phyloP scores from a whole-genome alignment of 83 land plant species.

The Diphasiastrum complanatum region DNA sequence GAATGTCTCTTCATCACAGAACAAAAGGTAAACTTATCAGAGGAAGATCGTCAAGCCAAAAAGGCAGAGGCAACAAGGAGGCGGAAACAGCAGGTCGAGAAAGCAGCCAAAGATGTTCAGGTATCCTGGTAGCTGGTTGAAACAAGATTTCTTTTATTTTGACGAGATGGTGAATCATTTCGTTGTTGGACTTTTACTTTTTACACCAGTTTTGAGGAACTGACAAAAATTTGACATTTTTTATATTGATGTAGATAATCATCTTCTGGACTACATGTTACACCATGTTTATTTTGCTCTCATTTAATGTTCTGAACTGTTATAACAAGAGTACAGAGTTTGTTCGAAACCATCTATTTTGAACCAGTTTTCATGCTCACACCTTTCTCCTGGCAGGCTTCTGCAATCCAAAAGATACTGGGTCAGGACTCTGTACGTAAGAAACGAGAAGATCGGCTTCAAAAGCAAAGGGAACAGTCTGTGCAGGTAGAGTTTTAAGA shows the following conservation, averaged over 20 bases:
- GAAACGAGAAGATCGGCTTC: constrained; percentile 33
- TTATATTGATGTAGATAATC: neutral
- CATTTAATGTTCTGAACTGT: too few relatives aligned
- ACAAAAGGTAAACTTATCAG: constrained; percentile 29
- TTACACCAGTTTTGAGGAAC: too few relatives aligned
- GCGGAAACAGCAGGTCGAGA: constrained; percentile 42
- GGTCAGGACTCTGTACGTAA: constrained; percentile 36
- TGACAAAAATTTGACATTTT: too few relatives aligned
- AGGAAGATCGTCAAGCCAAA: constrained; percentile 36
- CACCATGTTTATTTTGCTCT: too few relatives aligned
- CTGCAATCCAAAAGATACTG: constrained; percentile 39
- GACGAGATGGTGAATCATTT: too few relatives aligned
- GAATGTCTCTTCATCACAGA: constrained; percentile 19
- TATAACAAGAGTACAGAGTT: too few relatives aligned
- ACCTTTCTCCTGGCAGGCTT: constrained; percentile 22
- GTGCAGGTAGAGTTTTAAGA: constrained; percentile 27
- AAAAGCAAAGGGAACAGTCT: constrained; percentile 38
- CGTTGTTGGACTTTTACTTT: too few relatives aligned
- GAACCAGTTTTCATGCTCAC: neutral
- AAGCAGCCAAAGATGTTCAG: constrained; percentile 41
- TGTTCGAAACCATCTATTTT: too few relatives aligned
- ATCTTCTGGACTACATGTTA: too few relatives aligned
- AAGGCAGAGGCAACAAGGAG: constrained; percentile 39
- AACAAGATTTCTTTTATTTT: too few relatives aligned
- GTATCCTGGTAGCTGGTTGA: too few relatives aligned